These are phyloP conservation scores for Raffaelea ambrosiae DNA, from an alignment of 2,329 filamentous ascomycete genomes.

Conservation along the genomic window DNA sequence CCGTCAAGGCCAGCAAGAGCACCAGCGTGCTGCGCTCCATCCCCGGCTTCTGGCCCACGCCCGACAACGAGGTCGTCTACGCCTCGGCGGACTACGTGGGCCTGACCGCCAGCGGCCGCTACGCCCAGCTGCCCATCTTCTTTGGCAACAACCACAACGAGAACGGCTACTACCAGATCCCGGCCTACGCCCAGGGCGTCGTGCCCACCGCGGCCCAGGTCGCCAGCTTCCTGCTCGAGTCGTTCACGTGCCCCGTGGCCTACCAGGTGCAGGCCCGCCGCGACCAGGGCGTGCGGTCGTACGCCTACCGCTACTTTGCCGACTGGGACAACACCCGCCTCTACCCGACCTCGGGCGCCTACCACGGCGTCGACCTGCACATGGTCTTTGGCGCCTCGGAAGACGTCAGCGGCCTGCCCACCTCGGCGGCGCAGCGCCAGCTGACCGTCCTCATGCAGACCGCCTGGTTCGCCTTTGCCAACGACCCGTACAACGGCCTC, in stretches of 20 bases:
- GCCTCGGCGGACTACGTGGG: slow-evolving; percentile 23
- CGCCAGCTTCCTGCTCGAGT: slow-evolving; percentile 30
- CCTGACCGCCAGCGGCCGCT: slow-evolving; percentile 23
- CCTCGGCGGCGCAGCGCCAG: slow-evolving; percentile 19
- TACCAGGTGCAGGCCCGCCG: slow-evolving; percentile 27
- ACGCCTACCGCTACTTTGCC: slow-evolving; percentile 38
- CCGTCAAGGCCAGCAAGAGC: slow-evolving; percentile 22
- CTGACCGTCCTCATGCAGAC: slow-evolving; percentile 28
- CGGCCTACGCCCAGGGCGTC: slow-evolving; percentile 28
- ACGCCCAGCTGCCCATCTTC: slow-evolving; percentile 31
- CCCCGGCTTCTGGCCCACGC: slow-evolving; percentile 31
- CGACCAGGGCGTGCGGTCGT: slow-evolving; percentile 26
- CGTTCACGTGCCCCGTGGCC: slow-evolving; percentile 36
- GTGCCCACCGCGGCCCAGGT: slow-evolving; percentile 29
- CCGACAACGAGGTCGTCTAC: slow-evolving; percentile 32
- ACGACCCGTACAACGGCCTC: slow-evolving; percentile 27
- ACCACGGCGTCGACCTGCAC: slow-evolving; percentile 38
- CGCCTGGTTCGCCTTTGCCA: slow-evolving; percentile 31
- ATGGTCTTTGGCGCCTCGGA: slow-evolving; percentile 35
- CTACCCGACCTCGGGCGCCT: slow-evolving; percentile 35
- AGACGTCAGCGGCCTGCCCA: slow-evolving; percentile 28
- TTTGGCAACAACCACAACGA: slow-evolving; percentile 36
- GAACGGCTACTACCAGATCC: slow-evolving; percentile 36
- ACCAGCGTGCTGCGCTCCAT: slow-evolving; percentile 26
- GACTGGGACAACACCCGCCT: slow-evolving; percentile 40